Percentiles rank a stretch among this genome's conserved stretches.
Evolutionary conservation across 352 stramenopile genomes (phyloP).

Genomic region (Globisporangium uncinulatum): DNA sequence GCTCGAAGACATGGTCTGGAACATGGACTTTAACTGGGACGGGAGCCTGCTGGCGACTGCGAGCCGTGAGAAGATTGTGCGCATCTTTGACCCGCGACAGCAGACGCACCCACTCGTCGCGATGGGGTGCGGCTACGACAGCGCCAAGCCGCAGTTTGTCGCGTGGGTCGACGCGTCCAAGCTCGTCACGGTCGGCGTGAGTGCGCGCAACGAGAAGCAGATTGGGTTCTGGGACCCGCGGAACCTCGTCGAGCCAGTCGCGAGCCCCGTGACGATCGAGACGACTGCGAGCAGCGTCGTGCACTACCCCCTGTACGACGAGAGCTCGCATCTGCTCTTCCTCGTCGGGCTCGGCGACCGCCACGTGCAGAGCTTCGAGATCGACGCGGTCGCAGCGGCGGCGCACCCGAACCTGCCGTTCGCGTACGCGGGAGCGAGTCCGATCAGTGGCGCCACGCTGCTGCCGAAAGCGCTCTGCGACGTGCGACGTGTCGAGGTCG

Average conservation of each 20-base stretch:
- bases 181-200: conserved; percentile 56
- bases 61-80: conserved; percentile 64
- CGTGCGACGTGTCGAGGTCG: conserved; percentile 63
- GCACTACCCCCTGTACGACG: conserved; percentile 63
- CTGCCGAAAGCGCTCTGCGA: conserved; percentile 63
- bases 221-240: conserved; percentile 69
- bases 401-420: conserved; percentile 66
- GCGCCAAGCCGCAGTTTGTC: conserved; percentile 65
- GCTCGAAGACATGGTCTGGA: conserved; percentile 72
- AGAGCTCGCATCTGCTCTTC: conserved; percentile 60
- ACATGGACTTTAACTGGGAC: conserved; percentile 63
- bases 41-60: conserved; percentile 58
- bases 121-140: conserved; percentile 70
- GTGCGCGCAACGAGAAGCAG: conserved; percentile 55
- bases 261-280: conserved; percentile 28
- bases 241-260: conserved; percentile 62
- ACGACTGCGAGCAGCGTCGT: conserved; percentile 33
- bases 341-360: conserved; percentile 58
- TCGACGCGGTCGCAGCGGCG: conserved; percentile 27
- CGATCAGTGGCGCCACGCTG: conserved; percentile 54
- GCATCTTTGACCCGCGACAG: conserved; percentile 64
- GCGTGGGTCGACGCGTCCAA: conserved; percentile 35
- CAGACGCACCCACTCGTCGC: conserved; percentile 37
- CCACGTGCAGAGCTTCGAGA: conserved; percentile 73
- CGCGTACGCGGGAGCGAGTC: conserved; percentile 32